Evolutionary conservation across 2,329 filamentous ascomycete species (phyloP).

Genomic region (Colletotrichum sidae): DNA sequence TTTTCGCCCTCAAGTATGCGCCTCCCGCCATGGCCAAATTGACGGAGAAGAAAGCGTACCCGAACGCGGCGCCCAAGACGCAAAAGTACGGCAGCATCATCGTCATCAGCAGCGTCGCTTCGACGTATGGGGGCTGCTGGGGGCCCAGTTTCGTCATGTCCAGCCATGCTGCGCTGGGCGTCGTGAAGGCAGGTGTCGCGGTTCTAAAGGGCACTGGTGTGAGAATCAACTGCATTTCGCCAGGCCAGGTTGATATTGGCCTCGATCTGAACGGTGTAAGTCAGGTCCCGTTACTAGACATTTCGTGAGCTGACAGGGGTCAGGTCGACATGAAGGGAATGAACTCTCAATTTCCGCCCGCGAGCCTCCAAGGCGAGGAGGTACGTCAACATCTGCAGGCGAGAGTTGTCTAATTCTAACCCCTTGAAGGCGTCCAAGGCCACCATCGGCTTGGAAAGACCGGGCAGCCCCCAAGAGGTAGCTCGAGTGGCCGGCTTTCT

Average conservation of each 20-base stretch:
- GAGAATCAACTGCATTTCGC: constrained; percentile 65
- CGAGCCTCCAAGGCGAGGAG: constrained; percentile 62
- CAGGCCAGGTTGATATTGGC: constrained; percentile 54
- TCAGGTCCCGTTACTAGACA: background rate
- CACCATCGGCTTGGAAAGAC: constrained; percentile 68
- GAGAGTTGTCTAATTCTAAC: background rate
- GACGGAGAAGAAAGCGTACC: constrained; percentile 64
- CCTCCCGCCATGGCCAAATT: constrained; percentile 73
- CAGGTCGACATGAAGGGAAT: constrained; percentile 62
- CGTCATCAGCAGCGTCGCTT: constrained; percentile 69
- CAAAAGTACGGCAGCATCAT: constrained; percentile 71
- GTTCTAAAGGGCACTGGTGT: constrained; percentile 69
- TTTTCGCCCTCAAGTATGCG: constrained; percentile 74
- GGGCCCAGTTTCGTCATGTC: constrained; percentile 71
- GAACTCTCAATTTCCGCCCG: constrained; percentile 66
- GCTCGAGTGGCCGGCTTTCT: constrained; percentile 71
- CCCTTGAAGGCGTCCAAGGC: constrained; percentile 54
- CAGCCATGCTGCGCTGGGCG: constrained; percentile 69
- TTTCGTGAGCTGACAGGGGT: constrained; percentile 3
- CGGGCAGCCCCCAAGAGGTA: constrained; percentile 68
- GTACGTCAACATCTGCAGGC: constrained; percentile 39
- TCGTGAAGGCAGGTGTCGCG: constrained; percentile 68
- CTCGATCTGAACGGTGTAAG: constrained; percentile 56
- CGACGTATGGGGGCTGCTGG: constrained; percentile 69
- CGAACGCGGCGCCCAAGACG: constrained; percentile 71